These are phyloP conservation scores for Talaromyces sp. DNA, from an alignment of 2,329 filamentous ascomycete genomes.

Conservation along the genomic window DNA sequence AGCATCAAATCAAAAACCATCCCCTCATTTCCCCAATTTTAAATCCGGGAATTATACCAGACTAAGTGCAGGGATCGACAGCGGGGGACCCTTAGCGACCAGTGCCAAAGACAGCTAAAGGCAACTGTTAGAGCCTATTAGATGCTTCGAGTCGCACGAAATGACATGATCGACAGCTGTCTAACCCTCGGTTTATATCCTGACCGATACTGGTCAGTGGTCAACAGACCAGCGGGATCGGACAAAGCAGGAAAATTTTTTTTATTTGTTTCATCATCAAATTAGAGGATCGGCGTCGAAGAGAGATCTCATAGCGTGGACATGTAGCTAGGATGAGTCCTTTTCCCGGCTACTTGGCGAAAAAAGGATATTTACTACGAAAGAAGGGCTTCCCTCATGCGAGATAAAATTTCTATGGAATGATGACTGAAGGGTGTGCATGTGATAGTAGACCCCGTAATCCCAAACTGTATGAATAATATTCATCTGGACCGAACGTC, in stretches of 20 bases:
- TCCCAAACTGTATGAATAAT: not conserved
- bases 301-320: not conserved
- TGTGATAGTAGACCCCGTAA: not conserved
- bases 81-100: not conserved
- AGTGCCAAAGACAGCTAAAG: not conserved
- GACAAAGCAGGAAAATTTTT: not conserved
- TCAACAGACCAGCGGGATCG: not conserved
- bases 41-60: not conserved
- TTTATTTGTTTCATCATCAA: not conserved
- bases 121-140: not conserved
- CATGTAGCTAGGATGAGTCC: not conserved
- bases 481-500: not conserved
- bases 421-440: not conserved
- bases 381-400: not conserved
- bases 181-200: not conserved
- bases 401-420: not conserved
- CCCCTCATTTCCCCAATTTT: not conserved
- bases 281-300: not conserved
- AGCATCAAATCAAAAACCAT: not conserved
- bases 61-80: constrained; percentile 9
- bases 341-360: not conserved
- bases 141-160: not conserved
- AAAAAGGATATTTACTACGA: not conserved
- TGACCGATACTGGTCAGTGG: not conserved
- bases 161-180: not conserved